Percentiles rank a stretch among this genome's conserved stretches.
Conservation (phyloP, 352 stramenopile species). For the Globisporangium acanthophoron region DNA sequence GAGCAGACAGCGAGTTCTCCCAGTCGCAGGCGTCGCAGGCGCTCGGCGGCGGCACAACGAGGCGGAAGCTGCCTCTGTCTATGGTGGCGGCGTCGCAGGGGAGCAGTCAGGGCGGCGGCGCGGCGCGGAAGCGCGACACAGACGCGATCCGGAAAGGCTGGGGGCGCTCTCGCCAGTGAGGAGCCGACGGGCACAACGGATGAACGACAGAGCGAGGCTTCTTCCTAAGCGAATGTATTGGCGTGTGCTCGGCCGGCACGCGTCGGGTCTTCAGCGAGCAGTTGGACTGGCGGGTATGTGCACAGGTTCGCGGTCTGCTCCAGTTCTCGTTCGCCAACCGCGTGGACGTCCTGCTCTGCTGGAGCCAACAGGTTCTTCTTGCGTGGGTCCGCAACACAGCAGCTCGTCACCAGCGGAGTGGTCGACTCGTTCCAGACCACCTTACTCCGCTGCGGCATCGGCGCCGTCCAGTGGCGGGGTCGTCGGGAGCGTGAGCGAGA, state of each 20-base stretch:
- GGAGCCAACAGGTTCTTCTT: too few relatives aligned
- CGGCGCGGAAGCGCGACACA: constrained; percentile 4
- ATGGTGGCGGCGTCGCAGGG: constrained; percentile 58
- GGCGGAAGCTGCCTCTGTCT: constrained; percentile 67
- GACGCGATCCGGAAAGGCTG: constrained; percentile 49
- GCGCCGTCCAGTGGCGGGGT: constrained; percentile 59
- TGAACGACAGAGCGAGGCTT: too few relatives aligned
- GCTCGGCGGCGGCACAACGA: constrained; percentile 16
- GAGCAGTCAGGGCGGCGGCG: constrained; percentile 9
- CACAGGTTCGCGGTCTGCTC: neutral
- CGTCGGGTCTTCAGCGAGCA: neutral
- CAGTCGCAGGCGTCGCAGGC: constrained; percentile 29
- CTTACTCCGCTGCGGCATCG: constrained; percentile 16
- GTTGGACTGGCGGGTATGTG: too few relatives aligned
- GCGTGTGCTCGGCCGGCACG: neutral
- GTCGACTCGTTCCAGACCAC: neutral
- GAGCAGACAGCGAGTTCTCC: constrained; percentile 33
- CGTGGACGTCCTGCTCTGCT: too few relatives aligned
- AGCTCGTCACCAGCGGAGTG: too few relatives aligned
- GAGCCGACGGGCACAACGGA: too few relatives aligned
- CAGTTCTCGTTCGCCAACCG: too few relatives aligned
- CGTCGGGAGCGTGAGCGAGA: constrained; percentile 68
- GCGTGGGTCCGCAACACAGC: too few relatives aligned
- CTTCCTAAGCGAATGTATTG: neutral
- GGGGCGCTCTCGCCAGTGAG: constrained; percentile 55